Evolutionary conservation across 345 rosid species (phyloP), one percentile per base, ranked within the genome.

Genomic region (Eucalyptus urophylla): DNA sequence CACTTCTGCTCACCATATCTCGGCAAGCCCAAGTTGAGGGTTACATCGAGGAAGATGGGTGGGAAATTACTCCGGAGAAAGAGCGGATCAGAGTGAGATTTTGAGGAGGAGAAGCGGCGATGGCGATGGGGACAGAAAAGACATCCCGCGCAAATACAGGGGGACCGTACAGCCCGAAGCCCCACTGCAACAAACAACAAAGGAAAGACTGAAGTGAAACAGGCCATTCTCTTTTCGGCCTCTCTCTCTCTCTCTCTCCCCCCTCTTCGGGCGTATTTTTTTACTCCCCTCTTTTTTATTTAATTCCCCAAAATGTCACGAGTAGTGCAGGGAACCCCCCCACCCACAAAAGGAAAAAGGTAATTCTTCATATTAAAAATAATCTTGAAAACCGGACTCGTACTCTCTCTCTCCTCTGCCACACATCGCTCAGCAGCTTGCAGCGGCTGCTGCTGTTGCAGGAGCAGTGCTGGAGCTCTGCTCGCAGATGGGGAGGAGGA

Each of bases 131-230:
- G 95, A 93, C 95, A 94, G 93, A 93, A 92, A 92, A 90, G 95
- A 94, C 96, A 94, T 92, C 94, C 95, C 89, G 95, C 95, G 93
- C 88, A 88, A 94, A 93, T 92, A 91, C 91, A 90, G 96, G 94
- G 94, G 29, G 90, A 14, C 93, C 93, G 93, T 92, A 91, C 93
- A 93, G 54, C 4, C 13, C 29, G 0, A 45, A 85, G 8, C 47
- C 85, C 85, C 85, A 76, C 85, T 72, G 81, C 45, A 37, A 27
- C 62, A 22, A 22, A 11, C 29, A 56, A 56, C 62, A 24, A 56
- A 56, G 37, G 37, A 3, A 22, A 76, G 37, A 76, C 85, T 76
- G 85, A 43, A 76, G 85, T 43, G n/a, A 33, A 16, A 51, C 51
- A n/a, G 49, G 14, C 16, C 69, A 58, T 49, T 58, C 50, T 44